Evolutionary conservation across 441 rosid genomes (phyloP).

Genomic region (Pelargonium cotyledonis): DNA sequence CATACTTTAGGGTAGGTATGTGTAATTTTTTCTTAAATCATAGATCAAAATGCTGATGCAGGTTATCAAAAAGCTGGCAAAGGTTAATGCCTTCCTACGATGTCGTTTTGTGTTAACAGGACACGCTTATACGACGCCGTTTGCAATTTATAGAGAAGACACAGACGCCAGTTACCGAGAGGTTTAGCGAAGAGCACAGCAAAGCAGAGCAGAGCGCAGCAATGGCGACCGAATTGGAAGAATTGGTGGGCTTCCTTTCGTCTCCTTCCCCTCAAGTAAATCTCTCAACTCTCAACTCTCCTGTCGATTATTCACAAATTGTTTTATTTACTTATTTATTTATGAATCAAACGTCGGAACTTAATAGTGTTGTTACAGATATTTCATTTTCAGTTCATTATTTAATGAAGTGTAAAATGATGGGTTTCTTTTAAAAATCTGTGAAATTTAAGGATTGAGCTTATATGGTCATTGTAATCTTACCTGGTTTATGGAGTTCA

Average conservation of each 20-base stretch:
- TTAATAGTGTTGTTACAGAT: not conserved
- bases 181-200: not conserved
- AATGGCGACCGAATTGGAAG: slow-evolving; percentile 88
- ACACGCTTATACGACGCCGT: too few species aligned
- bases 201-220: slow-evolving; percentile 13
- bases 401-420: not conserved
- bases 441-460: not conserved
- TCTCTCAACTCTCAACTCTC: slow-evolving; percentile 7
- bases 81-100: too few species aligned
- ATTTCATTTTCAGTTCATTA: not conserved
- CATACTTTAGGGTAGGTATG: too few species aligned
- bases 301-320: slow-evolving; percentile 2
- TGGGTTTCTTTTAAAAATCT: not conserved
- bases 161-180: too few species aligned
- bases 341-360: not conserved
- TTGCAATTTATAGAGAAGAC: too few species aligned
- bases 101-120: too few species aligned
- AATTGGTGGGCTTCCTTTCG: slow-evolving; percentile 60
- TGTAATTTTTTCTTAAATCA: too few species aligned
- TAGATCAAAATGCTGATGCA: too few species aligned
- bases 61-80: too few species aligned
- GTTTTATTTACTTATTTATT: not conserved
- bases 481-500: not conserved
- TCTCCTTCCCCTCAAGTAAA: slow-evolving; percentile 66
- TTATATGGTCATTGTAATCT: not conserved